Evolutionary conservation across 768 basidiomycete species (phyloP), one percentile per base, ranked within the genome.

Genomic region (Sarcomyxa edulis): DNA sequence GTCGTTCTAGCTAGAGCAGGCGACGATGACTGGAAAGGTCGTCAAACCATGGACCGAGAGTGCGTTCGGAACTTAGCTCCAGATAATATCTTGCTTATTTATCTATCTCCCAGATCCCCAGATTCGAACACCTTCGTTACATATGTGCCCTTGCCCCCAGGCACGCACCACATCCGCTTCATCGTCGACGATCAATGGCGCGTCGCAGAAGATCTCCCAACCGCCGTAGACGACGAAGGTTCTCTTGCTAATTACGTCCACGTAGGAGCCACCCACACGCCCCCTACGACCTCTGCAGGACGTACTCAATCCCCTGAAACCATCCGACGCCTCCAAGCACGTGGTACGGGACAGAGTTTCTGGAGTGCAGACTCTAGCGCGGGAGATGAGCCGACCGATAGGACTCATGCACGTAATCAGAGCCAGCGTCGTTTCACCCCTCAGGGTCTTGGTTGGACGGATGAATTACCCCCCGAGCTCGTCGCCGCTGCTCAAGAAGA

Each of bases 121-220:
- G 47, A 46, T 6, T 59, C 64, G 1, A 46, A 55, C 18, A 45
- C 59, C 9, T 70, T 56, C 52, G 47, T 54, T 22, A 56, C 64
- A 3, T 65, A 58, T n/a, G 65, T 76, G 32, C 25, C 50, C 31
- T 75, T 98, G 1, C 76, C 79, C 7, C 91, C 92, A 0, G 95
- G 95, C 11, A 92, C 92, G 0, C 92, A 97, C 54, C 88, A 93
- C 47, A 73, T 97, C 55, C 89, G 93, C 42, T 98, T 96, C 69
- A 77, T 97, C 47, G 88, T 98, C 44, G 95, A 98, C 57, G 88
- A 85, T 32, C 75, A 80, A 32, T 91, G 84, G 81, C 77, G 84
- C 44, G 77, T 85, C 6, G 76, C 84, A 2, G 74, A 83, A 46
- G 79, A 87, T 46, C 71, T 73, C 18, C 85, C 88, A 5, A 82